phyloP scores from a whole-genome alignment of 805 yeast species.

The Yarrowia hollandica region DNA sequence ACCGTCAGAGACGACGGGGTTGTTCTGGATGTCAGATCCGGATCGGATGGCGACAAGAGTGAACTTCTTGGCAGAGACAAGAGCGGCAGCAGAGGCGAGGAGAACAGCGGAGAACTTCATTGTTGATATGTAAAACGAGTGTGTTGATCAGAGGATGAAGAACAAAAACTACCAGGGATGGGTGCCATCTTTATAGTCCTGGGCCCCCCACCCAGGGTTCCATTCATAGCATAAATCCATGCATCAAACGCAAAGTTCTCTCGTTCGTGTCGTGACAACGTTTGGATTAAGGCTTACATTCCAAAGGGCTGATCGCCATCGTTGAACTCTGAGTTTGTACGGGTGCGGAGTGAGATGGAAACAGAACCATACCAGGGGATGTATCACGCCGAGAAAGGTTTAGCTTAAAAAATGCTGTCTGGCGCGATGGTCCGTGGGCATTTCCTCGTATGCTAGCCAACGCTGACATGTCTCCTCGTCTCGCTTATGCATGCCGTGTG shows the following conservation, averaged over 20 bases:
- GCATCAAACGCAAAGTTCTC: background rate
- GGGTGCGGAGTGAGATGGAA: too few relatives aligned
- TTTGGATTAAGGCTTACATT: background rate
- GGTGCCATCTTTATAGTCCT: background rate
- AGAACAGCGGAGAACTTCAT: constrained; percentile 19
- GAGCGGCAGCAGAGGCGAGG: constrained; percentile 19
- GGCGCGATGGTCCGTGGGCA: too few relatives aligned
- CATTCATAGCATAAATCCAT: background rate
- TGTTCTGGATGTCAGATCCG: constrained; percentile 19
- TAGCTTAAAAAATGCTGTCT: too few relatives aligned
- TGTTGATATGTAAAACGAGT: background rate
- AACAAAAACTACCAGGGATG: background rate
- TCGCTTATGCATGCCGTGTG: too few relatives aligned
- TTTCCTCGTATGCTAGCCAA: too few relatives aligned
- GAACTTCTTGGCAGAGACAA: constrained; percentile 22
- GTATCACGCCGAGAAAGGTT: too few relatives aligned
- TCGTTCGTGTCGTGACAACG: constrained; percentile 7
- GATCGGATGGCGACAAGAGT: constrained; percentile 24
- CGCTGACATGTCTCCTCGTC: too few relatives aligned
- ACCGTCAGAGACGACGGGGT: constrained; percentile 1
- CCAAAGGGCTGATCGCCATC: background rate
- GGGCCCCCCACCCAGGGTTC: background rate
- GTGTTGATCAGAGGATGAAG: background rate
- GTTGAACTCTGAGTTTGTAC: background rate
- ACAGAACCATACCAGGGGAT: too few relatives aligned